These are phyloP conservation scores for Septoria linicola DNA, from an alignment of 2,329 filamentous ascomycete genomes.

Conservation along the genomic window DNA sequence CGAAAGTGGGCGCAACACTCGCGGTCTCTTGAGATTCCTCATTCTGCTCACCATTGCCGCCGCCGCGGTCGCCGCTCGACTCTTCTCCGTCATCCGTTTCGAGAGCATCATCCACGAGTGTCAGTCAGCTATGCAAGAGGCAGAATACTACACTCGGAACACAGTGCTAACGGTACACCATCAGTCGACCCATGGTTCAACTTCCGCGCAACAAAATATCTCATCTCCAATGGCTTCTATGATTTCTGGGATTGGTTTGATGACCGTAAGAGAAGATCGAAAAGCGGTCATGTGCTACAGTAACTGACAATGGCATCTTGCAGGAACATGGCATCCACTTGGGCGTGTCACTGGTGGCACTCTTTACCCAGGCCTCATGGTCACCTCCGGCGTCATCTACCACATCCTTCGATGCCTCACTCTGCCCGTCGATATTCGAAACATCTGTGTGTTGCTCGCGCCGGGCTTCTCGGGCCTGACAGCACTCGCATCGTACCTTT, in stretches of 20 bases:
- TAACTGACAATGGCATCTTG: conserved; percentile 3
- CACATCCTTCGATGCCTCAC: conserved; percentile 85
- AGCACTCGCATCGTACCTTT: conserved; percentile 85
- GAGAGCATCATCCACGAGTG: conserved; percentile 99
- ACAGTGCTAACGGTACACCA: too few species aligned
- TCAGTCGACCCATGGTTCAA: conserved; percentile 99
- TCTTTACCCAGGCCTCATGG: conserved; percentile 98
- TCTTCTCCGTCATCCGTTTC: conserved; percentile 98
- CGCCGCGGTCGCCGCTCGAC: conserved; percentile 84
- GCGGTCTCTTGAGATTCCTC: conserved; percentile 80
- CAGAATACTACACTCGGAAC: too few species aligned
- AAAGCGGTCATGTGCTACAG: neutral
- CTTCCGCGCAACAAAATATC: conserved; percentile 96
- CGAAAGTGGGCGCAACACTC: conserved; percentile 75
- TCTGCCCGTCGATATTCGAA: conserved; percentile 94
- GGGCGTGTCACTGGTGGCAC: conserved; percentile 97
- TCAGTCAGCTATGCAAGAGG: conserved; percentile 53
- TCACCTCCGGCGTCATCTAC: conserved; percentile 96
- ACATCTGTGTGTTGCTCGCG: conserved; percentile 95
- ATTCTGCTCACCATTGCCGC: conserved; percentile 90
- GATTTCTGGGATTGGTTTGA: conserved; percentile 99
- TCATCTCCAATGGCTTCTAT: conserved; percentile 95
- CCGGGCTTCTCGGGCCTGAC: conserved; percentile 93
- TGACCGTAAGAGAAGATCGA: conserved; percentile 63
- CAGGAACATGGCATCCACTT: conserved; percentile 95